Evolutionary conservation across 75 land plant species (phyloP).

Genomic region (Adiantum capillusveneris): DNA sequence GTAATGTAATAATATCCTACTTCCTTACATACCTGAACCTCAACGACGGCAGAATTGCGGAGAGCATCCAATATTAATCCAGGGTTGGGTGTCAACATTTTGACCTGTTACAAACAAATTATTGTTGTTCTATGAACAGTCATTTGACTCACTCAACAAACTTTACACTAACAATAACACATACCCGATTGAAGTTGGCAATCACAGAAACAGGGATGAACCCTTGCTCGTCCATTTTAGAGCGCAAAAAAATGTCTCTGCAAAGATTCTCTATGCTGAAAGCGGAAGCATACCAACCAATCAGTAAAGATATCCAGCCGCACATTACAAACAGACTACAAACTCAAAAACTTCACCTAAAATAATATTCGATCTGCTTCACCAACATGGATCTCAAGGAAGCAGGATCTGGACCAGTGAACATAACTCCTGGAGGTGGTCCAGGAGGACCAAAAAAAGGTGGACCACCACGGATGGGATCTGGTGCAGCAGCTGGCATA

Average conservation of each 20-base stretch:
- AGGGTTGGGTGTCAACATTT: slow-evolving; percentile 48
- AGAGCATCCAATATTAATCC: slow-evolving; percentile 65
- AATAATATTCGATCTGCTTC: slow-evolving; percentile 86
- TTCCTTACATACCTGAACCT: slow-evolving; percentile 86
- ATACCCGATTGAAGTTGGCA: slow-evolving; percentile 86
- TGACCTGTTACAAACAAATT: slow-evolving; percentile 43
- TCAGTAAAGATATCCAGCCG: background rate
- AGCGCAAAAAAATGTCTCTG: slow-evolving; percentile 57
- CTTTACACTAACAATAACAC: background rate
- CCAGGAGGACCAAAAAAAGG: slow-evolving; percentile 12
- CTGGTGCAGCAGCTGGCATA: slow-evolving; percentile 41
- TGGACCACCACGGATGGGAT: slow-evolving; percentile 36
- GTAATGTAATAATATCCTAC: too few relatives aligned
- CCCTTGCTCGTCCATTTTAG: slow-evolving; percentile 74
- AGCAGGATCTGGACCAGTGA: slow-evolving; percentile 28
- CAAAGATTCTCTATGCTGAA: slow-evolving; percentile 74
- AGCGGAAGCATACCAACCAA: background rate
- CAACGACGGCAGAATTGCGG: slow-evolving; percentile 51
- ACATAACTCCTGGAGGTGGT: slow-evolving; percentile 8
- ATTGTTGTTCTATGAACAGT: slow-evolving; percentile 2
- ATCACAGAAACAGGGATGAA: slow-evolving; percentile 72
- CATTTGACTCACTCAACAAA: background rate
- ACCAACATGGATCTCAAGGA: slow-evolving; percentile 35
- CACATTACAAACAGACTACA: background rate
- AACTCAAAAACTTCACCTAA: slow-evolving; percentile 38